phyloP scores from a whole-genome alignment of 805 yeast species.

The Teunomyces tritomae region DNA sequence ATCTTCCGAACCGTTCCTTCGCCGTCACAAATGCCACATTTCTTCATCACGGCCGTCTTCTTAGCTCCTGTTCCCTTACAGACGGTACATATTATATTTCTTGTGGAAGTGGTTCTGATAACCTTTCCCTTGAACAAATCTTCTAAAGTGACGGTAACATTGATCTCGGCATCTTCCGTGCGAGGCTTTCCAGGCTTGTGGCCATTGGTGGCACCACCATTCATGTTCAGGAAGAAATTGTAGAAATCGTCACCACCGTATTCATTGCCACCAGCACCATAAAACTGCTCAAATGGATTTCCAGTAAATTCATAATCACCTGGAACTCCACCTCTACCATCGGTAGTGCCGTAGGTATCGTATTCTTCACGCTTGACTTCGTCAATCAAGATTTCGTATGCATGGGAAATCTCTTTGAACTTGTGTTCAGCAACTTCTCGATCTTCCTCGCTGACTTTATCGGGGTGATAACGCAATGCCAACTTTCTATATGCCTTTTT shows the following conservation, averaged over 20 bases:
- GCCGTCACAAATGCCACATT: conserved; percentile 73
- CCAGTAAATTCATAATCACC: conserved; percentile 24
- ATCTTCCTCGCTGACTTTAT: conserved; percentile 66
- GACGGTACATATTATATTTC: conserved; percentile 66
- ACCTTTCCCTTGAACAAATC: conserved; percentile 81
- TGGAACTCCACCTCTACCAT: conserved; percentile 18
- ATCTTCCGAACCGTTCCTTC: conserved; percentile 60
- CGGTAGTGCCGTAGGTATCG: conserved; percentile 52
- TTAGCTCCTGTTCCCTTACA: conserved; percentile 81
- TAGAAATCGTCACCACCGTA: conserved; percentile 75
- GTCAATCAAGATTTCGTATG: conserved; percentile 80
- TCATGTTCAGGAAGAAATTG: conserved; percentile 57
- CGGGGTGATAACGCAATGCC: conserved; percentile 86
- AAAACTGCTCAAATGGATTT: conserved; percentile 36
- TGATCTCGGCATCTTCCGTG: conserved; percentile 68
- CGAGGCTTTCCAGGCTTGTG: conserved; percentile 23
- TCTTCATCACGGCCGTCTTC: conserved; percentile 49
- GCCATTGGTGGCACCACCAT: conserved; percentile 17
- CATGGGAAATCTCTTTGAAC: conserved; percentile 82
- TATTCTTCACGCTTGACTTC: conserved; percentile 58
- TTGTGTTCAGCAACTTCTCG: conserved; percentile 69
- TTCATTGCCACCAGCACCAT: conserved; percentile 36
- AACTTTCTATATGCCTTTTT: conserved; percentile 80
- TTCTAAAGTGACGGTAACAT: conserved; percentile 62
- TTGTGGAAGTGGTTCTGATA: conserved; percentile 66